Conservation (phyloP, 352 stramenopile species). For the Phytopythium cucurbitacearum region DNA sequence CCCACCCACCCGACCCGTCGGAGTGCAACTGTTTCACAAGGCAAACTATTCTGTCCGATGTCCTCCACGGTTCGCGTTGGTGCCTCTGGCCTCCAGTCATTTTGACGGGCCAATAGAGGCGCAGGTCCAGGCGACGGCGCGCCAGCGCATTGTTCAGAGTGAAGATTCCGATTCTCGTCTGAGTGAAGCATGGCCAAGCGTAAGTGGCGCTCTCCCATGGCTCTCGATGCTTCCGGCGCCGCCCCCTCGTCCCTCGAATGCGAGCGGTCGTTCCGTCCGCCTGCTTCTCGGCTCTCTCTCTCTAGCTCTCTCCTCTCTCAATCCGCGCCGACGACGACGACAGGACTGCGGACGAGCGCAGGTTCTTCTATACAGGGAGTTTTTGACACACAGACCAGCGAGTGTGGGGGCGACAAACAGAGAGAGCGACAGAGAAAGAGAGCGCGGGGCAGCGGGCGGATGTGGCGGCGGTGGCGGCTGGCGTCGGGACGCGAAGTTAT, state of each 20-base stretch:
- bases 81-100: constrained; percentile 37
- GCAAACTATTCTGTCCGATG: constrained; percentile 24
- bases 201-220: constrained; percentile 33
- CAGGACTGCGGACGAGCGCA: no score
- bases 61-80: constrained; percentile 15
- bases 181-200: constrained; percentile 86
- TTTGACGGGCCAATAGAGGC: constrained; percentile 16
- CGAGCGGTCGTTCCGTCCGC: not conserved
- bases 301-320: no score
- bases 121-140: constrained; percentile 1
- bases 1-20: no score
- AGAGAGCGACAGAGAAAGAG: constrained; percentile 7
- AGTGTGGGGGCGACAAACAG: no score
- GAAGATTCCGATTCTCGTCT: constrained; percentile 68
- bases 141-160: constrained; percentile 15
- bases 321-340: no score
- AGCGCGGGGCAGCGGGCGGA: not conserved
- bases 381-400: no score
- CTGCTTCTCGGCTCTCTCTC: no score
- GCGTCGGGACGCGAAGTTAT: not conserved
- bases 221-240: not conserved
- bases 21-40: no score
- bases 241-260: not conserved
- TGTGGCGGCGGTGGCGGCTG: not conserved
- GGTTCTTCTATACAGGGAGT: no score